These are phyloP conservation scores for Wickerhamomyces chambardii DNA, from an alignment of 805 yeast species.

Conservation along the genomic window DNA sequence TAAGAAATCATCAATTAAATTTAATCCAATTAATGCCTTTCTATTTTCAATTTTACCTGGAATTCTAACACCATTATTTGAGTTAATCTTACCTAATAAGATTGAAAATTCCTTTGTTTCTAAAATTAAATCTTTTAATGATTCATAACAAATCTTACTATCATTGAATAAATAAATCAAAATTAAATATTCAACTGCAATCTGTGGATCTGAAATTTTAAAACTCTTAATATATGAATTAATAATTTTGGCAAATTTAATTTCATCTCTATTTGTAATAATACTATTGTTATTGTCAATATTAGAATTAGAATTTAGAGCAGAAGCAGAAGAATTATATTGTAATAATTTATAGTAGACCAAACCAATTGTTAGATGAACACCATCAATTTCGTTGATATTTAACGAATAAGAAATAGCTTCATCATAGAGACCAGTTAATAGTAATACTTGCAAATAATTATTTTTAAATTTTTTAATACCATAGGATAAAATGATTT, in stretches of 20 bases:
- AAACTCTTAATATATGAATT: slow-evolving; percentile 80
- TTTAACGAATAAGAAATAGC: slow-evolving; percentile 61
- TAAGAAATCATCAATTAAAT: slow-evolving; percentile 45
- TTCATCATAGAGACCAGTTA: slow-evolving; percentile 74
- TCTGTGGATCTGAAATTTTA: slow-evolving; percentile 78
- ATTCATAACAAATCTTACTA: slow-evolving; percentile 62
- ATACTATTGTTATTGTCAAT: slow-evolving; percentile 18
- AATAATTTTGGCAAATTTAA: slow-evolving; percentile 52
- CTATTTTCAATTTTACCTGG: slow-evolving; percentile 84
- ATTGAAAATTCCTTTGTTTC: slow-evolving; percentile 79
- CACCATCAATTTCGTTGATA: slow-evolving; percentile 74
- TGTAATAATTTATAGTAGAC: slow-evolving; percentile 64
- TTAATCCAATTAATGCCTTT: slow-evolving; percentile 51
- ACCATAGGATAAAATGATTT: slow-evolving; percentile 63
- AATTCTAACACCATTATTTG: slow-evolving; percentile 62
- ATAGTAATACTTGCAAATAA: slow-evolving; percentile 63
- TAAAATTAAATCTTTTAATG: slow-evolving; percentile 74
- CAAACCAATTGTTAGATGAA: slow-evolving; percentile 80
- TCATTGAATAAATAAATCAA: slow-evolving; percentile 49
- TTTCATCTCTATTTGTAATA: slow-evolving; percentile 24
- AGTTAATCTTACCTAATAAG: slow-evolving; percentile 74
- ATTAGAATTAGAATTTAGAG: no score
- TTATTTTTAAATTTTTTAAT: slow-evolving; percentile 59
- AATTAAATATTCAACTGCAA: slow-evolving; percentile 84
- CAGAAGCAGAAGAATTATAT: slow-evolving; percentile 4